phyloP scores from a whole-genome alignment of 371 early-diverging fungal genomes.

The Mucor lusitanicus region DNA sequence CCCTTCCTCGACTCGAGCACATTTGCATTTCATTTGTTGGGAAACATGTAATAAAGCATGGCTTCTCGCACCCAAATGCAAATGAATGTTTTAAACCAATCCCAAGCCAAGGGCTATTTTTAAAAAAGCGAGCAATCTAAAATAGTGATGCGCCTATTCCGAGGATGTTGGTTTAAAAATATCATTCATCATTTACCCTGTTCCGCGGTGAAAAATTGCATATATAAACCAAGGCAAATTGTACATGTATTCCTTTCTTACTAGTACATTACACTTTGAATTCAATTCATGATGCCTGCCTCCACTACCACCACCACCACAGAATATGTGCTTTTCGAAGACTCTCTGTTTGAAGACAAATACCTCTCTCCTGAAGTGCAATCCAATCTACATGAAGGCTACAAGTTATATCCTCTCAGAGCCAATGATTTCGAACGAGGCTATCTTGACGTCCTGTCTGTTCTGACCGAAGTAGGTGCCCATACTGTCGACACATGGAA shows the following conservation, averaged over 20 bases:
- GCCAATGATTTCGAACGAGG: slow-evolving; percentile 83
- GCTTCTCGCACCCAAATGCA: neutral
- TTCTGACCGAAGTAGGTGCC: slow-evolving; percentile 78
- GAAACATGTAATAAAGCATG: neutral
- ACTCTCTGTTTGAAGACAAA: slow-evolving; percentile 72
- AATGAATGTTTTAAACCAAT: neutral
- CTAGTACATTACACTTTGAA: neutral
- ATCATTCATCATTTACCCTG: neutral
- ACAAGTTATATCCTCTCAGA: slow-evolving; percentile 81
- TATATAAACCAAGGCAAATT: neutral
- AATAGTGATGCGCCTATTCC: neutral
- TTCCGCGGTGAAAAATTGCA: neutral
- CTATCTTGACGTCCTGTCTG: slow-evolving; percentile 68
- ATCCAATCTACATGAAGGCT: slow-evolving; percentile 74
- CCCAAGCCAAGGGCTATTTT: neutral
- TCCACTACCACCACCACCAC: neutral
- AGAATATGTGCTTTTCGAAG: slow-evolving; percentile 22
- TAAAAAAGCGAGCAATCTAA: neutral
- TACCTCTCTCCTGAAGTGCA: slow-evolving; percentile 78
- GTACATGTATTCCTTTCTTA: neutral
- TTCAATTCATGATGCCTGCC: neutral
- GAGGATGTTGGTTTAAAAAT: neutral
- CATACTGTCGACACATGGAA: slow-evolving; percentile 69
- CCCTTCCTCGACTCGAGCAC: neutral
- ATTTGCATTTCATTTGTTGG: neutral